Evolutionary conservation across 1,284 basidiomycete genomes (phyloP).

Genomic region (Apiotrichum gamsii): DNA sequence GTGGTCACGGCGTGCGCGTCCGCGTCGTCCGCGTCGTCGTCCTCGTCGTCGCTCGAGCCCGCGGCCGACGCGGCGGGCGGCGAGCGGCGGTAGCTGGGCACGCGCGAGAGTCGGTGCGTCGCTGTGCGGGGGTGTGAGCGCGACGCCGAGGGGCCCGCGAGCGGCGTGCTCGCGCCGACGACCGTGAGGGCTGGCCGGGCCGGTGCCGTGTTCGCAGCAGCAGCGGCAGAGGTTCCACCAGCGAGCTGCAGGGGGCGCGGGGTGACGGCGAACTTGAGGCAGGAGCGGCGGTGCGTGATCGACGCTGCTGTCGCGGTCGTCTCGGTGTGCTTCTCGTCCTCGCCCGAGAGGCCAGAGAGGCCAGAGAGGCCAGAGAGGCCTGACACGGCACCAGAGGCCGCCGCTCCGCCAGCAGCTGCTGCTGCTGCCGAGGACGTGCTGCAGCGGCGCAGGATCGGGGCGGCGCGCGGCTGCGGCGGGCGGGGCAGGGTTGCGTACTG

Average conservation of each 20-base stretch:
- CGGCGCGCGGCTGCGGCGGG: neutral
- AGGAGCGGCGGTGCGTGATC: conserved; percentile 11
- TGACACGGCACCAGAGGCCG: neutral
- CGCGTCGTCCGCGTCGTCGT: conserved; percentile 2
- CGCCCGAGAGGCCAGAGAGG: neutral
- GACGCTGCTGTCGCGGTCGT: neutral
- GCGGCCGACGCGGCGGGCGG: neutral
- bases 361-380: neutral
- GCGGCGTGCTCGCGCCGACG: neutral
- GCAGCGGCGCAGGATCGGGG: conserved; percentile 13
- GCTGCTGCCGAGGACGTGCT: conserved; percentile 2
- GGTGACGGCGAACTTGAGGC: conserved; percentile 21
- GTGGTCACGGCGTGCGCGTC: conserved; percentile 10
- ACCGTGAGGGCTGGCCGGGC: neutral
- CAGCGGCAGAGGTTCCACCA: neutral
- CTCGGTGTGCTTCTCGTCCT: neutral
- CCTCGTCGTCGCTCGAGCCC: conserved; percentile 1
- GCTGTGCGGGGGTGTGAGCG: conserved; percentile 4
- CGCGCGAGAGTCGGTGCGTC: neutral
- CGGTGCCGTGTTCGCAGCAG: neutral
- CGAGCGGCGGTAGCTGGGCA: neutral
- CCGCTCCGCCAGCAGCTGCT: neutral
- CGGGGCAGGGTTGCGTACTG: neutral
- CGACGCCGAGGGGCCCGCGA: too few relatives aligned
- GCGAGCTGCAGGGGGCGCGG: conserved; percentile 14